Evolutionary conservation across 2,329 filamentous ascomycete species (phyloP).

Genomic region (Cladophialophora immunda): DNA sequence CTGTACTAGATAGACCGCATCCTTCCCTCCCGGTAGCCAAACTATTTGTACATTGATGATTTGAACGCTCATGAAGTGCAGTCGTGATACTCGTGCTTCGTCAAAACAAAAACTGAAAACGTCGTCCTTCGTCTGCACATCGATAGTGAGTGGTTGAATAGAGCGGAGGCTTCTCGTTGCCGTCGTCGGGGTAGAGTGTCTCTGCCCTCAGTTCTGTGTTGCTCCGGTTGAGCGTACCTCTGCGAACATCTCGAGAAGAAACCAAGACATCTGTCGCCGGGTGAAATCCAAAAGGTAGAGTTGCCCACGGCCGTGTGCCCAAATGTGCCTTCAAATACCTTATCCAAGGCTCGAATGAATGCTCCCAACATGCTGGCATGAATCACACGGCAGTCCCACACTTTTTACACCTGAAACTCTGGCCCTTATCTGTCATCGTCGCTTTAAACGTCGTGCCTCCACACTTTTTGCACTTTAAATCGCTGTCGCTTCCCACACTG

Average conservation of each 20-base stretch:
- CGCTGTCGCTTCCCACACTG: conserved; percentile 31
- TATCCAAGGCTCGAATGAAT: neutral
- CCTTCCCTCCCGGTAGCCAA: neutral
- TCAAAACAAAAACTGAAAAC: neutral
- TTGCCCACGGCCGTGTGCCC: neutral
- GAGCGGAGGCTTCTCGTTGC: neutral
- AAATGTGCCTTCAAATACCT: neutral
- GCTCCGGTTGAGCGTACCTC: neutral
- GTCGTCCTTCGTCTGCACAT: neutral
- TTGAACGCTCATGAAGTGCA: neutral
- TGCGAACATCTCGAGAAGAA: neutral
- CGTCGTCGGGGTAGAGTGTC: neutral
- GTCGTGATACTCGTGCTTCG: conserved; percentile 6
- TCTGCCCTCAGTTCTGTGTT: neutral
- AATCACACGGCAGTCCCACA: conserved; percentile 36
- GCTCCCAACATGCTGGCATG: neutral
- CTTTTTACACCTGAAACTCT: conserved; percentile 38
- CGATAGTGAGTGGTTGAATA: neutral
- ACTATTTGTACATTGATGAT: conserved; percentile 15
- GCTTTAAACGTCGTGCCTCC: conserved; percentile 38
- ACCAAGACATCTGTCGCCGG: neutral
- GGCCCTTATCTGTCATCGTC: conserved; percentile 31
- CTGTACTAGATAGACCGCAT: neutral
- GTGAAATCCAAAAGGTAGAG: neutral
- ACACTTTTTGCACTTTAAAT: conserved; percentile 39